A percentile compares a stretch with the other conserved stretches of the same genome.
Evolutionary conservation across 1,139 yeast genomes (phyloP).

Genomic region (Nakaseomyces glabratus): DNA sequence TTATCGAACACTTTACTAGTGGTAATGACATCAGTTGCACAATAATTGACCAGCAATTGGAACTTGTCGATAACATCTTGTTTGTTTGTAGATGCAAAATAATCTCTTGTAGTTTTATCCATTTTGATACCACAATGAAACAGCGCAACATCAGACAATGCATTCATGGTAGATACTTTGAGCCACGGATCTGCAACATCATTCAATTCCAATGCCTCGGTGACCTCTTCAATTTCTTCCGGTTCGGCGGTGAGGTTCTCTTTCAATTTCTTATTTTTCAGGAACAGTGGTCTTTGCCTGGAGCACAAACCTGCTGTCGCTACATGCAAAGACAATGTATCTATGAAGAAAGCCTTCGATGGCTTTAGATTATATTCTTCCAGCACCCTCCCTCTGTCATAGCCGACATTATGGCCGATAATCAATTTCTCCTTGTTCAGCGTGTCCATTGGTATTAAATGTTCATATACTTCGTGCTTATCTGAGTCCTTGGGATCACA

Average conservation of each 20-base stretch:
- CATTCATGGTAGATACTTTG: constrained; percentile 64
- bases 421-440: constrained; percentile 44
- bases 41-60: constrained; percentile 58
- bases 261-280: constrained; percentile 44
- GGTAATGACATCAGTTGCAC: constrained; percentile 74
- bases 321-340: constrained; percentile 88
- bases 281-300: constrained; percentile 76
- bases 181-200: constrained; percentile 63
- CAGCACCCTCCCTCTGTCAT: constrained; percentile 74
- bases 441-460: constrained; percentile 67
- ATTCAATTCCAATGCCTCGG: constrained; percentile 11
- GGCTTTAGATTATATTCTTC: constrained; percentile 72
- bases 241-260: constrained; percentile 11
- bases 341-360: constrained; percentile 70
- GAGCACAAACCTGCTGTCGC: constrained; percentile 92
- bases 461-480: constrained; percentile 44
- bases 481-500: constrained; percentile 36
- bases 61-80: constrained; percentile 50
- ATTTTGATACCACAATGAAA: constrained; percentile 68
- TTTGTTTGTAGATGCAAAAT: constrained; percentile 49
- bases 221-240: constrained; percentile 11
- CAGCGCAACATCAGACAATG: constrained; percentile 70
- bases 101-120: constrained; percentile 59
- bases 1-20: constrained; percentile 64
- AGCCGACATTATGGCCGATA: constrained; percentile 85